Evolutionary conservation across 176 grass and related monocot species (phyloP).

Genomic region (Tuctoria greenei): DNA sequence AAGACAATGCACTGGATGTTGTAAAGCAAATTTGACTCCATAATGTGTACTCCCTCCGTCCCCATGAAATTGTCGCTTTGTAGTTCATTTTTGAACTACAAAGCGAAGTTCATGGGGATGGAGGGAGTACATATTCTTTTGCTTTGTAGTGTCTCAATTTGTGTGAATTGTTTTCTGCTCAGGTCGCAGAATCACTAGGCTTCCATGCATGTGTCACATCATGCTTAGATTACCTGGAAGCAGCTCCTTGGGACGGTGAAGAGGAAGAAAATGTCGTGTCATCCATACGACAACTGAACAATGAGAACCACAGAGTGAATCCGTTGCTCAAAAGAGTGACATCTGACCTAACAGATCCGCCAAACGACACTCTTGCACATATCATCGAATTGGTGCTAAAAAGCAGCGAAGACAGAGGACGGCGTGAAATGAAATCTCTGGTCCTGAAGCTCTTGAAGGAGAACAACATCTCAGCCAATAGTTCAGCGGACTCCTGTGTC

Average conservation of each 20-base stretch:
- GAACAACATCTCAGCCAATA: slow-evolving; percentile 41
- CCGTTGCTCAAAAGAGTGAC: slow-evolving; percentile 72
- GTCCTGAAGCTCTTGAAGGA: slow-evolving; percentile 88
- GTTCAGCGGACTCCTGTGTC: slow-evolving; percentile 52
- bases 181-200: slow-evolving; percentile 75
- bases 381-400: slow-evolving; percentile 80
- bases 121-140: not conserved
- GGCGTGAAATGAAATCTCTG: slow-evolving; percentile 74
- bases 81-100: too few species aligned
- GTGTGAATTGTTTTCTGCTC: slow-evolving; percentile 12
- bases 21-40: not conserved
- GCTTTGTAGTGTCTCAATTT: not conserved
- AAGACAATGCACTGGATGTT: not conserved
- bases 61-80: too few species aligned
- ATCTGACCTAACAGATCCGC: slow-evolving; percentile 42
- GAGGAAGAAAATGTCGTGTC: slow-evolving; percentile 82
- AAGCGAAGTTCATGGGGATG: too few species aligned
- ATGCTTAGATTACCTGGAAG: slow-evolving; percentile 83
- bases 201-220: slow-evolving; percentile 60
- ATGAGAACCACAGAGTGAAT: slow-evolving; percentile 43
- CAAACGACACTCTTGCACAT: slow-evolving; percentile 56
- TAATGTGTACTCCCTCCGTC: too few species aligned
- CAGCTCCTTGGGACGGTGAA: slow-evolving; percentile 76
- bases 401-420: slow-evolving; percentile 66
- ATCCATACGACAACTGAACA: slow-evolving; percentile 61